Evolutionary conservation across 1,139 yeast genomes (phyloP).

Genomic region (Candida albicans): DNA sequence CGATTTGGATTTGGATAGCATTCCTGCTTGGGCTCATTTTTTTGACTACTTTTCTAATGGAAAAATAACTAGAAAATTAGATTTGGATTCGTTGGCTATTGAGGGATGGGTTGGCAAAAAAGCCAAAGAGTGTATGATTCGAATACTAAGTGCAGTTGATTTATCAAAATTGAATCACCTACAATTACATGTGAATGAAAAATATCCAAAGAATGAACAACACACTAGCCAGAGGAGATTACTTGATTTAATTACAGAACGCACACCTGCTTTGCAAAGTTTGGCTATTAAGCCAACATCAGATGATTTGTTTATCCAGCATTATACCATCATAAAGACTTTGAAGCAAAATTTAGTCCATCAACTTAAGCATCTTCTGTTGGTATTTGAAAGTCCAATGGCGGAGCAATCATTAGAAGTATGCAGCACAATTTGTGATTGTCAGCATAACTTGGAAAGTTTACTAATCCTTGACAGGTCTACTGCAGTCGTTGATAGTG

Average conservation of each 20-base stretch:
- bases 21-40: constrained; percentile 9
- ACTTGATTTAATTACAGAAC: constrained; percentile 7
- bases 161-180: constrained; percentile 6
- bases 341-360: constrained; percentile 6
- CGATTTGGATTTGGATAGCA: neutral
- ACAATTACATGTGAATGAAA: constrained; percentile 9
- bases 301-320: constrained; percentile 8
- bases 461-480: constrained; percentile 9
- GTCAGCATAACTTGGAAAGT: constrained; percentile 8
- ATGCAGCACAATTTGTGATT: constrained; percentile 9
- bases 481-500: constrained; percentile 8
- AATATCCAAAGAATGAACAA: constrained; percentile 3
- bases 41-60: constrained; percentile 4
- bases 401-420: constrained; percentile 5
- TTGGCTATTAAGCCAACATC: constrained; percentile 10
- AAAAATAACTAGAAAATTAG: neutral
- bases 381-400: constrained; percentile 9
- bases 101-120: constrained; percentile 7
- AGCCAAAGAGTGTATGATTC: constrained; percentile 2
- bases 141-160: constrained; percentile 4
- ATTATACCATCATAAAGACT: constrained; percentile 4
- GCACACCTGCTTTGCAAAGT: constrained; percentile 7
- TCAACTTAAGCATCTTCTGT: constrained; percentile 6
- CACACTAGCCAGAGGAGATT: constrained; percentile 1
- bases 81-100: constrained; percentile 8